These are phyloP conservation scores for Termitomyces eurrhizus DNA, from an alignment of 768 basidiomycete species.

Conservation along the genomic window DNA sequence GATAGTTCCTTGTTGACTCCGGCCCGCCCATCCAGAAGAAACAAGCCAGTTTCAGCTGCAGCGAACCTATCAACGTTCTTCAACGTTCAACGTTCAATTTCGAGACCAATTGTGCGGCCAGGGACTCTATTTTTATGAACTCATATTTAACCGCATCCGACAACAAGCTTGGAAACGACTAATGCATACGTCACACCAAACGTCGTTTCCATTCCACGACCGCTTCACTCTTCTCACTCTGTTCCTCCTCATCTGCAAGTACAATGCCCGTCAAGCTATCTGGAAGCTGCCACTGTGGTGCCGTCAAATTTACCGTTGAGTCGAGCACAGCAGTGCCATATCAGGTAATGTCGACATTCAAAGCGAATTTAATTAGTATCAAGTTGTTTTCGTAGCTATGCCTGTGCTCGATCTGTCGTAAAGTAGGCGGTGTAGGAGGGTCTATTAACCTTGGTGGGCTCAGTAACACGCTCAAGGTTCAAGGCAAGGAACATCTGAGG, in stretches of 20 bases:
- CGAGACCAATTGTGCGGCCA: neutral
- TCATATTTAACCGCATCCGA: neutral
- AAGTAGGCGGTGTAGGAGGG: constrained; percentile 62
- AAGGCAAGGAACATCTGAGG: constrained; percentile 55
- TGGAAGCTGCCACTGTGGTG: constrained; percentile 53
- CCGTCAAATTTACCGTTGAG: constrained; percentile 41
- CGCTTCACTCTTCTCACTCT: neutral
- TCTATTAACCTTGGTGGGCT: constrained; percentile 64
- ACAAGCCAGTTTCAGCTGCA: too few species aligned
- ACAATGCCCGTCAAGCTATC: constrained; percentile 55
- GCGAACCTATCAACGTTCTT: too few species aligned
- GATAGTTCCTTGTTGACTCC: neutral
- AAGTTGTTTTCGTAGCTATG: constrained; percentile 41
- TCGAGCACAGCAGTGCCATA: constrained; percentile 63
- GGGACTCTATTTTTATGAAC: neutral
- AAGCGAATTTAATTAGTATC: neutral
- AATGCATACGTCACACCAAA: neutral
- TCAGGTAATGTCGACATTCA: constrained; percentile 35
- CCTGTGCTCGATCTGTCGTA: constrained; percentile 67
- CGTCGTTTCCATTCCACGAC: neutral
- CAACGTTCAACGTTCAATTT: too few species aligned
- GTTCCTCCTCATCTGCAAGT: neutral
- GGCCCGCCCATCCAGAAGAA: neutral
- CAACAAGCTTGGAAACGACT: neutral
- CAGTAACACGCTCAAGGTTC: constrained; percentile 45